phyloP scores from a whole-genome alignment of 2,329 filamentous ascomycete genomes.

The Trichoderma aggressivum region DNA sequence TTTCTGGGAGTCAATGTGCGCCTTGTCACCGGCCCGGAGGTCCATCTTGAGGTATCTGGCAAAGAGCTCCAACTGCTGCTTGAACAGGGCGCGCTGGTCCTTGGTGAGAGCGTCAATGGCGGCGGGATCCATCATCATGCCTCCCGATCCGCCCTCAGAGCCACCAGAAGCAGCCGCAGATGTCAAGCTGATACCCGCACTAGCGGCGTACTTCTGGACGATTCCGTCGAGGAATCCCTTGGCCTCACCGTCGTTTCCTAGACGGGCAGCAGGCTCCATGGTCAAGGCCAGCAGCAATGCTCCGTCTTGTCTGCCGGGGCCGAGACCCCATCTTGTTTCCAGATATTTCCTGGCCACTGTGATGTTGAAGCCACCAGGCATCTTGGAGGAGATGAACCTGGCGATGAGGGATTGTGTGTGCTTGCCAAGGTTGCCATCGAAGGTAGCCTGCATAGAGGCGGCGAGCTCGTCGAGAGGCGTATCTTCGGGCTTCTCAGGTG shows the following conservation, averaged over 20 bases:
- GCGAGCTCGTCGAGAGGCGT: constrained; percentile 93
- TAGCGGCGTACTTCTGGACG: constrained; percentile 82
- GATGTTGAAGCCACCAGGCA: constrained; percentile 99
- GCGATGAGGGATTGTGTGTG: constrained; percentile 91
- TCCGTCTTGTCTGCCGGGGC: constrained; percentile 82
- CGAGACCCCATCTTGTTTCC: constrained; percentile 89
- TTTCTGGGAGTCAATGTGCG: constrained; percentile 78
- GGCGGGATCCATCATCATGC: constrained; percentile 99
- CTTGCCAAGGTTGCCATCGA: constrained; percentile 97
- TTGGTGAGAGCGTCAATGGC: constrained; percentile 96
- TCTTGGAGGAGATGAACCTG: constrained; percentile 94
- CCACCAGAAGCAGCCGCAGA: constrained; percentile 71
- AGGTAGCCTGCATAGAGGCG: constrained; percentile 95
- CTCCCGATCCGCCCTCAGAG: constrained; percentile 66
- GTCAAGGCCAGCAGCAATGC: constrained; percentile 85
- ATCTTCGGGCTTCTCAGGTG: constrained; percentile 97
- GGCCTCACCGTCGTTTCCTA: constrained; percentile 85
- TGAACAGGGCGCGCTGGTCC: constrained; percentile 92
- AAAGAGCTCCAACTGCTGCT: constrained; percentile 94
- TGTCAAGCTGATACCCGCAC: constrained; percentile 79
- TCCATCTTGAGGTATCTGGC: constrained; percentile 97
- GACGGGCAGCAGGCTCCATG: constrained; percentile 83
- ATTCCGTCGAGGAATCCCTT: constrained; percentile 90
- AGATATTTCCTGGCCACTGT: constrained; percentile 93
- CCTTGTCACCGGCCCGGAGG: constrained; percentile 93